Conservation (phyloP, 2,329 filamentous ascomycete species). For the Ophiostoma sp. region DNA sequence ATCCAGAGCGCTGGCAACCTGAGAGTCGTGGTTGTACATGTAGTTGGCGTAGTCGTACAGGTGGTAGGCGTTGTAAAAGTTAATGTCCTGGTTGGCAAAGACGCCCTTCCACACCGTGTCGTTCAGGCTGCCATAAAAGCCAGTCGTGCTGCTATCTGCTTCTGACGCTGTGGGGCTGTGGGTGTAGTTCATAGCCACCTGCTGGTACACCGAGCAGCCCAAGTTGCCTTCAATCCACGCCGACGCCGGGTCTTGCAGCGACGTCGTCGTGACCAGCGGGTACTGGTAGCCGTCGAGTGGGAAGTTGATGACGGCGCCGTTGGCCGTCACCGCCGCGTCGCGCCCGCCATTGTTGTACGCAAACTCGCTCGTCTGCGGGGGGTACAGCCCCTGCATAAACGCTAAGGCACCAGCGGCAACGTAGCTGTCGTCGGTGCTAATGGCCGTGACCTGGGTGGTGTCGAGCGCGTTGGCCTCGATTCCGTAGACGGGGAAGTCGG, state of each 20-base stretch:
- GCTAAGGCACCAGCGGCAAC: conserved; percentile 69
- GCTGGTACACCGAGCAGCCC: conserved; percentile 43
- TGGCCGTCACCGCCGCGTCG: conserved; percentile 31
- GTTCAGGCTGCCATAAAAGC: conserved; percentile 49
- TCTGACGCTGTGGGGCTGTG: conserved; percentile 32
- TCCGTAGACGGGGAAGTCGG: conserved; percentile 42
- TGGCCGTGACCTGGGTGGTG: conserved; percentile 48
- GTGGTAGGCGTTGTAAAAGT: conserved; percentile 52
- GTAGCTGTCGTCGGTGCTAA: conserved; percentile 45
- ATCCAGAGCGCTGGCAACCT: conserved; percentile 43
- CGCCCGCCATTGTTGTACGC: conserved; percentile 41
- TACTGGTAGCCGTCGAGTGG: conserved; percentile 81
- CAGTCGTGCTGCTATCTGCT: conserved; percentile 32
- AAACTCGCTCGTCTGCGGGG: conserved; percentile 56
- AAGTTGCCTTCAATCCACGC: conserved; percentile 47
- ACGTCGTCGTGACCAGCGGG: conserved; percentile 55
- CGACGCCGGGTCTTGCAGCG: conserved; percentile 43
- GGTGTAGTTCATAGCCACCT: conserved; percentile 36
- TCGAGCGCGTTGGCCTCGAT: conserved; percentile 49
- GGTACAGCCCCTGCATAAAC: conserved; percentile 84
- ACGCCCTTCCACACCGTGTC: conserved; percentile 41
- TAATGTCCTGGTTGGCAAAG: conserved; percentile 41
- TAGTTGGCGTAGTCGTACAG: conserved; percentile 60
- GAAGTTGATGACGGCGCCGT: conserved; percentile 57
- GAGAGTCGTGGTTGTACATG: conserved; percentile 52